Percentiles rank a stretch among this genome's conserved stretches.
phyloP scores from a whole-genome alignment of 2,329 filamentous ascomycete species.

The Ploettnerulaceae sp. region DNA sequence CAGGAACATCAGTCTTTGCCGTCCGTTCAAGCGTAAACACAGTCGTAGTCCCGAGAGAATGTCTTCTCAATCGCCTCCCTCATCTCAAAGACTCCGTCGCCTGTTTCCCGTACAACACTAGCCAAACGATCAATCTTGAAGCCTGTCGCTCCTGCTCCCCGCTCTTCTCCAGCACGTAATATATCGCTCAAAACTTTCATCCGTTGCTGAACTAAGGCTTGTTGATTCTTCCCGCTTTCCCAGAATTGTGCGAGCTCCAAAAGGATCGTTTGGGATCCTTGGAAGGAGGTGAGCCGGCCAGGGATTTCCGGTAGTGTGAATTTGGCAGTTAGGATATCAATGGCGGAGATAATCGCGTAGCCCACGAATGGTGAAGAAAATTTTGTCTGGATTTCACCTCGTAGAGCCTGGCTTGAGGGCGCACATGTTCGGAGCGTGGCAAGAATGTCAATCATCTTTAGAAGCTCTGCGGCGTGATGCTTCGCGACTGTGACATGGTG shows the following conservation, averaged over 20 bases:
- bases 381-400: slow-evolving; percentile 2
- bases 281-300: slow-evolving; percentile 49
- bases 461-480: slow-evolving; percentile 48
- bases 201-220: slow-evolving; percentile 24
- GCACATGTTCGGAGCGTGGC: slow-evolving; percentile 33
- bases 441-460: slow-evolving; percentile 44
- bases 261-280: slow-evolving; percentile 48
- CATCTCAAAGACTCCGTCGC: slow-evolving; percentile 23
- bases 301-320: slow-evolving; percentile 48
- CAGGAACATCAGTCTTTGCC: not conserved
- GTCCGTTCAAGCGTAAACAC: slow-evolving; percentile 25
- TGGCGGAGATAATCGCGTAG: slow-evolving; percentile 57
- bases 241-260: slow-evolving; percentile 54
- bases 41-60: slow-evolving; percentile 40
- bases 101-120: slow-evolving; percentile 9
- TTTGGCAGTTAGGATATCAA: slow-evolving; percentile 61
- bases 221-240: slow-evolving; percentile 51
- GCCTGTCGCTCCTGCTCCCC: slow-evolving; percentile 5
- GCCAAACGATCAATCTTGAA: slow-evolving; percentile 15
- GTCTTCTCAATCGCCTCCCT: slow-evolving; percentile 27
- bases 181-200: slow-evolving; percentile 22
- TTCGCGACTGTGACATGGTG: slow-evolving; percentile 46
- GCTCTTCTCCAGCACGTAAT: slow-evolving; percentile 7
- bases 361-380: slow-evolving; percentile 58
- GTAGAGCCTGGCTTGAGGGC: slow-evolving; percentile 1